Evolutionary conservation across 768 basidiomycete genomes (phyloP).

Genomic region (Kwoniella dendrophila): DNA sequence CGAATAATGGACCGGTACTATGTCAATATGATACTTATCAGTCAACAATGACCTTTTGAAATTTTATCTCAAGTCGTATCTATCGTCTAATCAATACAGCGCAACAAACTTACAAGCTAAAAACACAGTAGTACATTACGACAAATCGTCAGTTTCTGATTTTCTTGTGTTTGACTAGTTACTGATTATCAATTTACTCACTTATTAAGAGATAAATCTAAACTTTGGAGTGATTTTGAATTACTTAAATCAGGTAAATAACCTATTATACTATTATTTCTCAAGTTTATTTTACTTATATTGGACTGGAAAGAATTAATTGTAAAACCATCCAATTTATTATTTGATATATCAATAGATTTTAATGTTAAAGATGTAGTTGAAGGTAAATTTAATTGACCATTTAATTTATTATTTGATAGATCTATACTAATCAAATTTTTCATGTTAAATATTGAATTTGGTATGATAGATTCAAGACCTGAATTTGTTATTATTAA

Average conservation of each 20-base stretch:
- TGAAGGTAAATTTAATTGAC: conserved; percentile 7
- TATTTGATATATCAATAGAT: neutral
- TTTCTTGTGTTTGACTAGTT: neutral
- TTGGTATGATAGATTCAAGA: conserved; percentile 20
- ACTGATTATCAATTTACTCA: conserved; percentile 12
- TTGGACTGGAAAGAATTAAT: neutral
- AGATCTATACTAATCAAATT: conserved; percentile 29
- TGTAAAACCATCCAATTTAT: conserved; percentile 8
- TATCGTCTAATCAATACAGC: neutral
- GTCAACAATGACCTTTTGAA: neutral
- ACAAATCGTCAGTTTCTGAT: conserved; percentile 4
- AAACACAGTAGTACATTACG: neutral
- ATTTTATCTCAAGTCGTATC: neutral
- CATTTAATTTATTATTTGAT: conserved; percentile 25
- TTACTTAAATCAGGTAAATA: conserved; percentile 23
- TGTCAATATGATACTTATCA: neutral
- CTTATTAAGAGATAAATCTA: conserved; percentile 23
- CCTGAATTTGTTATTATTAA: conserved; percentile 19
- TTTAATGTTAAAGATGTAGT: neutral
- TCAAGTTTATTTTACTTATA: conserved; percentile 12
- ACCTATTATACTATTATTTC: conserved; percentile 11
- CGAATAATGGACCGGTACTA: conserved; percentile 27
- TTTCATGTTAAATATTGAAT: conserved; percentile 7
- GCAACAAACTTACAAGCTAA: conserved; percentile 19
- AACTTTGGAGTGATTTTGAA: conserved; percentile 4